Base-by-base conservation (phyloP, 2,329 filamentous ascomycete species). In the Leptosphaerulina australis region DNA sequence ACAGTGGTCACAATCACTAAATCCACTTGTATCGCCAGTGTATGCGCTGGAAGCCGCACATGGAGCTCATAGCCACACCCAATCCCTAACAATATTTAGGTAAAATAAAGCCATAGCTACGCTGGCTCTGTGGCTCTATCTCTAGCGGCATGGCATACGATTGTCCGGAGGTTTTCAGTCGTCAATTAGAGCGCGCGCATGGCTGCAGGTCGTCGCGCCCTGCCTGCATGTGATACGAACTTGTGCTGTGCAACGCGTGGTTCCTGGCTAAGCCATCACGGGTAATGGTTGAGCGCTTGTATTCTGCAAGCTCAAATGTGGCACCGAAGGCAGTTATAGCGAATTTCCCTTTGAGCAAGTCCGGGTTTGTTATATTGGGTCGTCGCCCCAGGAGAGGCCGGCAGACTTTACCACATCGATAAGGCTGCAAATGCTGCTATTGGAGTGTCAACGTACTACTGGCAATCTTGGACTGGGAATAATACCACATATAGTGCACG, bases 241-340 rank as follows among this genome's bases (percentile, higher is more conserved):
- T 43, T 12, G 33, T 49, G 51, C 38, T 33, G 58, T 63, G 41
- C 26, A 37, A 63, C 56, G 34, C 26, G 53, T 38, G 40, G 29
- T 38, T 46, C 45, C 37, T 43, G 39, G 36, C 51, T 50, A 50
- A 40, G 25, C 38, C 24, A 21, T 12, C 24, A 21, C 44, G 11
- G 56, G 39, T 35, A 33, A 26, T n/a, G n/a, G n/a, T 30, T 14
- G 46, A 44, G 43, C 41, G 45, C 37, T 28, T 26, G 29, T 44
- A 53, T 50, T 53, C 40, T 38, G 53, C 17, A 24, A 50, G 28
- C 11, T 8, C 12, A 39, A 44, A 51, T 48, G 50, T 54, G 38
- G 26, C 21, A 51, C 48, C 9, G 20, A 22, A 38, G 31, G 8
- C 12, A 2, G 5, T 15, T 12, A 24, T 22, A 21, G 28, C 37